These are phyloP conservation scores for Barnettozyma pratensis DNA, from an alignment of 805 yeast species.

Conservation along the genomic window DNA sequence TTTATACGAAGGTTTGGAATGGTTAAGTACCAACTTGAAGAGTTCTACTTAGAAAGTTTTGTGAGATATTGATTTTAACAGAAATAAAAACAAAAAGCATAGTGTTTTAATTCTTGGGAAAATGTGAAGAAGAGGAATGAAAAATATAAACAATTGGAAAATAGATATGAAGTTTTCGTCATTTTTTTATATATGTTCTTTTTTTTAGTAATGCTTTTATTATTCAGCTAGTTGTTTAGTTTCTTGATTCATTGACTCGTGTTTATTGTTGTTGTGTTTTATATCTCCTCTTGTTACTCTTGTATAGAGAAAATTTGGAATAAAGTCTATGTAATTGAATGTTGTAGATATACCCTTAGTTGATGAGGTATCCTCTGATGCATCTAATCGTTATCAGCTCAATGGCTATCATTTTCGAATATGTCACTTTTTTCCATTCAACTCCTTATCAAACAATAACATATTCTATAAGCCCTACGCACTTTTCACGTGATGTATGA, in stretches of 20 bases:
- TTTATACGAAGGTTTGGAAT: conserved; percentile 94
- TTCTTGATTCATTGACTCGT: neutral
- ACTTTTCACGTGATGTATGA: no score
- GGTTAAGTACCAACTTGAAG: conserved; percentile 91
- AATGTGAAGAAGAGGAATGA: neutral
- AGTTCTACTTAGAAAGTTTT: conserved; percentile 38
- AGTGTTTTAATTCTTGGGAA: neutral
- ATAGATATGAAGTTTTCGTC: no score
- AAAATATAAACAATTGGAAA: neutral
- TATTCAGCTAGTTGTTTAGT: neutral
- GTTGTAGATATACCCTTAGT: neutral
- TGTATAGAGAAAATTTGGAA: neutral
- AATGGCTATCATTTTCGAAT: no score
- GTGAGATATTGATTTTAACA: no score
- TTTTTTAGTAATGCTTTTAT: no score
- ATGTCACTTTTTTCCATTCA: no score
- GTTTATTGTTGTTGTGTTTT: neutral
- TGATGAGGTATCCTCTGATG: no score
- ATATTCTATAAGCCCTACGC: no score
- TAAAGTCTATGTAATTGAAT: neutral
- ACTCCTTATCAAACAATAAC: no score
- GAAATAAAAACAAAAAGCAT: no score
- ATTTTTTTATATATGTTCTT: no score
- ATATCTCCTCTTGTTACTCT: neutral
- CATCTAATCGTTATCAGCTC: no score